A percentile compares a stretch with the other conserved stretches of the same genome.
Evolutionary conservation across 257 asterid genomes (phyloP).

Genomic region (Vinca minor): DNA sequence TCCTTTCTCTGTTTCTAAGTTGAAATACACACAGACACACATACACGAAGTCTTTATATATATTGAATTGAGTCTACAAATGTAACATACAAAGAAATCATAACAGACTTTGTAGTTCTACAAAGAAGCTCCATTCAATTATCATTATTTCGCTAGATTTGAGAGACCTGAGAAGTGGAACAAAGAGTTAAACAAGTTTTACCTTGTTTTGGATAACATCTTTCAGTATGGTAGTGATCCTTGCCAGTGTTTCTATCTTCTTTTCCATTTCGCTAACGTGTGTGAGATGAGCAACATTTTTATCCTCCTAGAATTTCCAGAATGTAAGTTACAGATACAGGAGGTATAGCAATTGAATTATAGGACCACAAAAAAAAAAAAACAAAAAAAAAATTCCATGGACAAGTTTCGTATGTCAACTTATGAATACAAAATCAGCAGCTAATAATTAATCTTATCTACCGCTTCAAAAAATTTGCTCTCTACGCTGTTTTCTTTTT

Average conservation of each 20-base stretch:
- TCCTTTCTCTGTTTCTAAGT: no score
- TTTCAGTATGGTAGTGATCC: constrained; percentile 81
- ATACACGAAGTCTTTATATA: no score
- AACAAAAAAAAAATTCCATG: no score
- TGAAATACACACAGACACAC: no score
- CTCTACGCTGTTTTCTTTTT: background rate
- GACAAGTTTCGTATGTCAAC: background rate
- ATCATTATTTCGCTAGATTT: background rate
- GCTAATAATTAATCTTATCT: no score
- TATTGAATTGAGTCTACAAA: background rate
- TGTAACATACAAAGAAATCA: background rate
- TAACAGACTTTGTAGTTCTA: background rate
- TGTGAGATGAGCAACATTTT: constrained; percentile 86
- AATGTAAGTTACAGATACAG: constrained; percentile 16
- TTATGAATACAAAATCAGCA: background rate
- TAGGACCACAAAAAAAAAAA: no score
- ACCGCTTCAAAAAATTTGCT: background rate
- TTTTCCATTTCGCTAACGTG: constrained; percentile 96
- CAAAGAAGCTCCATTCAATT: background rate
- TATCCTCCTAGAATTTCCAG: constrained; percentile 62
- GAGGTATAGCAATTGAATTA: background rate
- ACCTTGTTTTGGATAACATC: constrained; percentile 97
- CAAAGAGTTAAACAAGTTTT: constrained; percentile 14
- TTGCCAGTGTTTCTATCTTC: constrained; percentile 75
- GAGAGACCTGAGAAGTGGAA: background rate